phyloP scores from a whole-genome alignment of 2,329 filamentous ascomycete species.

The Trichoderma guizhouense region DNA sequence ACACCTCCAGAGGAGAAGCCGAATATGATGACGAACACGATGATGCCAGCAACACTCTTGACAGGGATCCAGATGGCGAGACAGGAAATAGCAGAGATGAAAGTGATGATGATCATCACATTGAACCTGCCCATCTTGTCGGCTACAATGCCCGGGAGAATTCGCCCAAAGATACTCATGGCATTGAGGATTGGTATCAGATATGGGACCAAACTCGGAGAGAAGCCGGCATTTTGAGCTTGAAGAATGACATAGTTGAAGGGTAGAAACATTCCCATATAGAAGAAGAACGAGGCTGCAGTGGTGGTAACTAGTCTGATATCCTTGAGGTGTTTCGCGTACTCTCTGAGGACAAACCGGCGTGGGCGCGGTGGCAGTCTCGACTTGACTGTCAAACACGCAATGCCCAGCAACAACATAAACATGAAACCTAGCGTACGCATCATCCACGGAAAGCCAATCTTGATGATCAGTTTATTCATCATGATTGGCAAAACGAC shows the following conservation, averaged over 20 bases:
- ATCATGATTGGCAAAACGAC: slow-evolving; percentile 60
- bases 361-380: slow-evolving; percentile 44
- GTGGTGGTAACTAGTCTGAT: slow-evolving; percentile 42
- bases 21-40: slow-evolving; percentile 65
- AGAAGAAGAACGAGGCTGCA: slow-evolving; percentile 51
- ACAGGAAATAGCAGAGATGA: slow-evolving; percentile 44
- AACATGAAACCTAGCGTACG: slow-evolving; percentile 47
- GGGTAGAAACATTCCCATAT: slow-evolving; percentile 52
- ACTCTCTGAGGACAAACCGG: slow-evolving; percentile 46
- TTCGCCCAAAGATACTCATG: slow-evolving; percentile 50
- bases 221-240: slow-evolving; percentile 43
- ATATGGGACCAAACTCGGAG: slow-evolving; percentile 41
- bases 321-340: slow-evolving; percentile 46
- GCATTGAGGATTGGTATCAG: slow-evolving; percentile 57
- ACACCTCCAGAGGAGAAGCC: slow-evolving; percentile 68
- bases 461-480: slow-evolving; percentile 47
- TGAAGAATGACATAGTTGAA: slow-evolving; percentile 53
- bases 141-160: slow-evolving; percentile 48
- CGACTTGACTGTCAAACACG: slow-evolving; percentile 37
- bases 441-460: slow-evolving; percentile 49
- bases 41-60: slow-evolving; percentile 52
- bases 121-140: slow-evolving; percentile 47
- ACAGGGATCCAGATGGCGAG: slow-evolving; percentile 49
- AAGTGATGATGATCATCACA: slow-evolving; percentile 50
- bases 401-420: slow-evolving; percentile 35